Percentiles rank a stretch among this genome's conserved stretches.
Conservation (phyloP, 306 rosid genomes). For the Fragaria iinumae region DNA sequence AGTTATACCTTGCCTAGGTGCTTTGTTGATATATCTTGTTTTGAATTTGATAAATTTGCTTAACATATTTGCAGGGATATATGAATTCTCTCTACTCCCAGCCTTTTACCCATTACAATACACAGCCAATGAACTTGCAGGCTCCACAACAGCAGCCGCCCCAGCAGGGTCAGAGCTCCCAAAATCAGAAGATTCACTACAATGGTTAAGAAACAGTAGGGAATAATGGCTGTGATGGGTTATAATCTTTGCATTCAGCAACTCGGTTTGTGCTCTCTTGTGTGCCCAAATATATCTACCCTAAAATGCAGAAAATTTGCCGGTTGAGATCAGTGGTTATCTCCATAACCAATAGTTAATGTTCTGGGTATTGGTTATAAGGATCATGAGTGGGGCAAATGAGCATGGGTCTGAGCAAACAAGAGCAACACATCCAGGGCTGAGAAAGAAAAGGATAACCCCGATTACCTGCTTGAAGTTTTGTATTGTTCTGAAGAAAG, state of each 20-base stretch:
- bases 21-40: neutral
- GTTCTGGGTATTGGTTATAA: conserved; percentile 40
- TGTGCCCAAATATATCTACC: conserved; percentile 61
- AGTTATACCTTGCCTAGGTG: neutral
- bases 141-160: conserved; percentile 81
- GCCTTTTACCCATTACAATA: conserved; percentile 93
- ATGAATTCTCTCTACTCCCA: conserved; percentile 94
- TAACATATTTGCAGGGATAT: conserved; percentile 49
- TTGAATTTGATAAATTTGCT: neutral
- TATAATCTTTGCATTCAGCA: conserved; percentile 81
- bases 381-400: conserved; percentile 47
- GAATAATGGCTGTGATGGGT: conserved; percentile 75
- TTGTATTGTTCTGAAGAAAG: conserved; percentile 63
- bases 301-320: conserved; percentile 42
- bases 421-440: conserved; percentile 66
- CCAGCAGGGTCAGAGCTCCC: conserved; percentile 75
- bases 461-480: conserved; percentile 64
- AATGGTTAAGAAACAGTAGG: conserved; percentile 64
- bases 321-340: conserved; percentile 34
- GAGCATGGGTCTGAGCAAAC: conserved; percentile 47
- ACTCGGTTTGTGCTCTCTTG: conserved; percentile 80
- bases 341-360: conserved; percentile 38
- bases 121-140: conserved; percentile 83
- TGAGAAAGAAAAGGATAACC: conserved; percentile 75
- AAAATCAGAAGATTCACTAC: conserved; percentile 89